Evolutionary conservation across 1,139 yeast species (phyloP), one percentile per base, ranked within the genome.

Genomic region (Suhomyces terraborum): DNA sequence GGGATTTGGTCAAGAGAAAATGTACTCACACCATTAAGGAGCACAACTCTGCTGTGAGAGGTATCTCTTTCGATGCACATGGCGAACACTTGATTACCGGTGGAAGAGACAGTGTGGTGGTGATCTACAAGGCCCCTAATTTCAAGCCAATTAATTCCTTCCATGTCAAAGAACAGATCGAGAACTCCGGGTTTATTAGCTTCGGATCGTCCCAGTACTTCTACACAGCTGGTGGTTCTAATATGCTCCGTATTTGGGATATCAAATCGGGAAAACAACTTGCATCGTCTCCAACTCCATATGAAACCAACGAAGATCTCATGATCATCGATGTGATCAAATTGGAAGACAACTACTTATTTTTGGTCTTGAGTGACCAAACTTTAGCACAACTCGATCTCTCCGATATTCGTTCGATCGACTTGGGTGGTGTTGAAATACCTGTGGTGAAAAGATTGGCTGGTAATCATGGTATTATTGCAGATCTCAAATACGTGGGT

Each of bases 381-480:
- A 84, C 96, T 0, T 65, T 91, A 20, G 73, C 79, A 26, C 77
- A 82, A 53, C 50, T 83, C 13, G 76, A 77, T 45, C 45, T 73
- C 13, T 32, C 48, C n/a, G 53, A 61, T 6, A 27, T 35, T 27
- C 26, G 25, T 8, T 30, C 23, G 14, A 18, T 40, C 21, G 57
- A 60, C 13, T 51, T 58, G 8, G 46, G 58, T 10, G 53, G 48
- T 12, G 48, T 59, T n/a, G 61, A 57, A 13, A 62, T 86, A 8
- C 72, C 76, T 8, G 58, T 79, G 3, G 51, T 63, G 8, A 71
- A 80, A 40, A 72, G 81, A 34, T 73, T 89, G 50, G 95, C 96
- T 1, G 98, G 98, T 53, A 89, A 91, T 61, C 96, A 93, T 62
- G 98, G 97, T 46, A 94, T 94, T 25, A 83, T 93, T 54, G 95